phyloP scores from a whole-genome alignment of 371 early-diverging fungal species.

The Nematocida sp. region DNA sequence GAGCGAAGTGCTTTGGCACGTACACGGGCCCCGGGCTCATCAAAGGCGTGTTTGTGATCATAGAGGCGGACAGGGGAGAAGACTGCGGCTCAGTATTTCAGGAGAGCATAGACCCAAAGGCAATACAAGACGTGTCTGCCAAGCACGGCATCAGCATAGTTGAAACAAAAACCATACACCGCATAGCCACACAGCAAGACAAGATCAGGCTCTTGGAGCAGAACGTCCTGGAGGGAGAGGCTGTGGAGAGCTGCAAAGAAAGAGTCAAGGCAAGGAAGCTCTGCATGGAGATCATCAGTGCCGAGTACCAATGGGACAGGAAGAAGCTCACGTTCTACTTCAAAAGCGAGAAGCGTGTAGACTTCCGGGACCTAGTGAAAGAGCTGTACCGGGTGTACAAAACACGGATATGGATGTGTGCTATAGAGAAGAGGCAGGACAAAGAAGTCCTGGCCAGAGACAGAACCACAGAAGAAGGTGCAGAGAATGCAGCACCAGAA shows the following conservation, averaged over 20 bases:
- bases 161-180: conserved; percentile 59
- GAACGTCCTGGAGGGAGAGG: conserved; percentile 54
- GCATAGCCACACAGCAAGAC: conserved; percentile 58
- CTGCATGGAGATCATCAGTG: conserved; percentile 61
- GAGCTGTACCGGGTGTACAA: conserved; percentile 94
- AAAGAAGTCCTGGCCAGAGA: conserved; percentile 8
- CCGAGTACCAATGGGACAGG: conserved; percentile 65
- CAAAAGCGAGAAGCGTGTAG: conserved; percentile 69
- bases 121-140: conserved; percentile 45
- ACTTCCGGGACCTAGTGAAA: conserved; percentile 91
- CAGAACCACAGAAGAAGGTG: not conserved
- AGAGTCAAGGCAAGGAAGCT: conserved; percentile 49
- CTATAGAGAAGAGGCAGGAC: conserved; percentile 56
- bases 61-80: conserved; percentile 65
- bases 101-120: conserved; percentile 37
- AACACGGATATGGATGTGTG: conserved; percentile 92
- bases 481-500: not conserved
- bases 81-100: conserved; percentile 60
- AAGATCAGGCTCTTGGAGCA: conserved; percentile 53
- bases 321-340: conserved; percentile 65
- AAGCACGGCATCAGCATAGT: conserved; percentile 53
- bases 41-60: conserved; percentile 60
- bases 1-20: conserved; percentile 51
- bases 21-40: conserved; percentile 21
- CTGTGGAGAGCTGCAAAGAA: conserved; percentile 54